Base-by-base conservation (phyloP, 805 yeast genomes). In the Saccharomyces paradoxus region DNA sequence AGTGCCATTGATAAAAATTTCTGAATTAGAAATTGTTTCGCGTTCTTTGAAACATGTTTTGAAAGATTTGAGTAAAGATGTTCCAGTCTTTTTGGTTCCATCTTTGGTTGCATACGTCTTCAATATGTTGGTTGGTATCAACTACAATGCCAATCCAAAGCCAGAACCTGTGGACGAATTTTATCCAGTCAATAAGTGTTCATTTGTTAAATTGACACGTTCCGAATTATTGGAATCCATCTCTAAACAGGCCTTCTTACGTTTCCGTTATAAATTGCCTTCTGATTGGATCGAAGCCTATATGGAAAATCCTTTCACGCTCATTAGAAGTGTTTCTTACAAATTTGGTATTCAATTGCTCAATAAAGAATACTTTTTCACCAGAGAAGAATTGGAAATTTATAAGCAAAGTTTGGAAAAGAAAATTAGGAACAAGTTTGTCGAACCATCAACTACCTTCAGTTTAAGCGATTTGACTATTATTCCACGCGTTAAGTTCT, bases 271-370 rank as follows among this genome's bases (percentile, higher is more conserved):
- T 65, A 61, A 67, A 0, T 73, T 89, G 47, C 74, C 83, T 1
- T 67, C 63, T 0, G 69, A 74, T 50, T 85, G 89, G 86, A 51
- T 70, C 31, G 55, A 60, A 12, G 62, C 69, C 1, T 59, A 66
- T 17, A 56, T 79, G 41, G 68, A 66, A 29, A 69, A 75, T 2
- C 81, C 79, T 51, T 59, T 70, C 37, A 57, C 67, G 37, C 64
- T 86, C 47, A 74, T 89, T 63, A 83, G 91, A 72, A 87, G 84
- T 60, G 76, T 90, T 58, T 83, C 96, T 10, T 63, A 75, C 53
- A 86, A 87, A 71, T 81, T 84, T 61, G 98, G 98, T 71, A 81
- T 92, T 52, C 99, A 94, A 74, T 85, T 96, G 87, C 72, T 75
- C 56, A 75, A 72, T 58, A 71, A 72, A 57, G 65, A 66, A 26